Conservation (phyloP, 768 basidiomycete genomes). For the Mycena floridula region DNA sequence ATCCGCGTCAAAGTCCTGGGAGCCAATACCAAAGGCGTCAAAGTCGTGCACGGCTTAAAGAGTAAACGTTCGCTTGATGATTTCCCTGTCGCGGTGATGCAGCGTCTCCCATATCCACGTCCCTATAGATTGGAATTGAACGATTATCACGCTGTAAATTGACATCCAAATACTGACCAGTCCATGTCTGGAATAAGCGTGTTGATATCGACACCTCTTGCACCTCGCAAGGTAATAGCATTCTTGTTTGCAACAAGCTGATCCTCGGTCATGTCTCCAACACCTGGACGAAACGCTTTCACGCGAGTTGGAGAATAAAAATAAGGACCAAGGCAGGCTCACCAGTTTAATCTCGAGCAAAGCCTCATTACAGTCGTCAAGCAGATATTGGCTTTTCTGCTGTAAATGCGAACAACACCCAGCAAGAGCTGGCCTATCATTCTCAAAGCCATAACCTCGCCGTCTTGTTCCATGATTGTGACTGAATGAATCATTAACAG, state of each 20-base stretch:
- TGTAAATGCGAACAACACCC: conserved; percentile 96
- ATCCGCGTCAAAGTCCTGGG: conserved; percentile 65
- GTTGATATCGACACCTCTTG: conserved; percentile 73
- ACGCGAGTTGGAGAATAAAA: neutral
- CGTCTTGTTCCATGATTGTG: conserved; percentile 91
- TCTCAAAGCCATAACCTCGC: conserved; percentile 89
- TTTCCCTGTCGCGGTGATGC: conserved; percentile 63
- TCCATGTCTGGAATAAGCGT: conserved; percentile 74
- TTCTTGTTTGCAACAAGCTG: conserved; percentile 83
- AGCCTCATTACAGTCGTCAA: conserved; percentile 98
- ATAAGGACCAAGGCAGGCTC: conserved; percentile 2
- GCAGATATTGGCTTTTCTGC: conserved; percentile 95
- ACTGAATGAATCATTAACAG: conserved; percentile 31
- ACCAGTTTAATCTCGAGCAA: conserved; percentile 95
- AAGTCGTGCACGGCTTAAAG: conserved; percentile 83
- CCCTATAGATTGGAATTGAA: conserved; percentile 43
- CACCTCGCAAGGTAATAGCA: conserved; percentile 77
- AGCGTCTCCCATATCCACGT: conserved; percentile 70
- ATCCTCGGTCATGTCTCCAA: conserved; percentile 95
- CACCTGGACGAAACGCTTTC: conserved; percentile 94
- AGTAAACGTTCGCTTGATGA: conserved; percentile 78
- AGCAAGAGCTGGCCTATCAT: conserved; percentile 95
- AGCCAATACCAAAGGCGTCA: conserved; percentile 71
- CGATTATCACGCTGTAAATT: conserved; percentile 11
- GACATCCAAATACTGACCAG: conserved; percentile 45